phyloP scores from a whole-genome alignment of 495 filamentous ascomycete genomes.

The Friedmanniomyces simplex region DNA sequence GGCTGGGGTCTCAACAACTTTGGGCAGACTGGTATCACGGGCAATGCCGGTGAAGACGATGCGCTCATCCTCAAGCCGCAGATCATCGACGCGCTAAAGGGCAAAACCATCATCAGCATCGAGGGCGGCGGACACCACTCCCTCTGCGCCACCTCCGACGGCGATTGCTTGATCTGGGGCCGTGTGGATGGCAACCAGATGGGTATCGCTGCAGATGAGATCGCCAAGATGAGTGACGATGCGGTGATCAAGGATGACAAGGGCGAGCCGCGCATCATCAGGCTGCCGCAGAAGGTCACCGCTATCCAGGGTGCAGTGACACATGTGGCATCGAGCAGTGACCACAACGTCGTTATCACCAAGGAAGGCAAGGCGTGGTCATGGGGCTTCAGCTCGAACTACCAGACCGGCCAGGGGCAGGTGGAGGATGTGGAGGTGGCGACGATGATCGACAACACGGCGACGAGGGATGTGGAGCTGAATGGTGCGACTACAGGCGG shows the following conservation, averaged over 20 bases:
- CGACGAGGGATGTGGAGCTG: slow-evolving; percentile 48
- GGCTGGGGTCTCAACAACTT: slow-evolving; percentile 86
- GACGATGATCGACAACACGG: slow-evolving; percentile 52
- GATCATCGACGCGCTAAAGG: slow-evolving; percentile 48
- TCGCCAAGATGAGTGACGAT: slow-evolving; percentile 40
- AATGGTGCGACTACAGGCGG: slow-evolving; percentile 51
- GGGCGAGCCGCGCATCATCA: slow-evolving; percentile 46
- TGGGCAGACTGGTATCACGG: slow-evolving; percentile 63
- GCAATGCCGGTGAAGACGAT: slow-evolving; percentile 56
- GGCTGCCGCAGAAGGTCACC: slow-evolving; percentile 39
- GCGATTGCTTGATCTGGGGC: slow-evolving; percentile 58
- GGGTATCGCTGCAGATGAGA: slow-evolving; percentile 42
- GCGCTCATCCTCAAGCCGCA: slow-evolving; percentile 46
- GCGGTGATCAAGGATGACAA: slow-evolving; percentile 41
- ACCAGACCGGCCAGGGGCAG: slow-evolving; percentile 56
- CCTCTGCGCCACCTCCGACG: slow-evolving; percentile 49
- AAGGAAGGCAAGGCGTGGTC: slow-evolving; percentile 50
- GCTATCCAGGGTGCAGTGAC: slow-evolving; percentile 10
- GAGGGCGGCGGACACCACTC: slow-evolving; percentile 62
- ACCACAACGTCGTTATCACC: slow-evolving; percentile 52
- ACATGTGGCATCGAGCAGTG: slow-evolving; percentile 38
- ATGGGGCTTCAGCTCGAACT: slow-evolving; percentile 60
- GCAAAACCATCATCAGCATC: slow-evolving; percentile 43
- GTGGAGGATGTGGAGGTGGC: slow-evolving; percentile 44
- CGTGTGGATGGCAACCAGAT: slow-evolving; percentile 53